Base-by-base conservation (phyloP, 192 early-diverging fungal genomes). In the Borealophlyctis nickersoniae region DNA sequence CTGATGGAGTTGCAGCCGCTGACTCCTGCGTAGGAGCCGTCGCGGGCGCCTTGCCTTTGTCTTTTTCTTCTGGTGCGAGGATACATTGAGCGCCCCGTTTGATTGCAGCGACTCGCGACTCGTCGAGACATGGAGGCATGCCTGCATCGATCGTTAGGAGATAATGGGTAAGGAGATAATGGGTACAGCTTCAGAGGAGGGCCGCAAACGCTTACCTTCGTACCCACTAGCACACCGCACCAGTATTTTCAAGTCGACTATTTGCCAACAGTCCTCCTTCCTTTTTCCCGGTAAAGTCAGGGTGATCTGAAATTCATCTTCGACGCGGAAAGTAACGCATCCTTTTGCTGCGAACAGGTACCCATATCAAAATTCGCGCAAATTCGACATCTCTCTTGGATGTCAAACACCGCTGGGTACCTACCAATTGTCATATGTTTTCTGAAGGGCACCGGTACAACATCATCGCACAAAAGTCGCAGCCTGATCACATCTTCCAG, bases 401-500 rank as follows among this genome's bases (percentile, higher is more conserved):
- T 26, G 77, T 22, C 19, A 26, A 61, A 24, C 4, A 27, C 27
- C 22, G 7, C n/a, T 4, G 14, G 13, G 2, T 36, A 63, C 22
- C 58, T 23, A 74, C 72, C 66, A 30, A 75, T 75, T 11, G 3
- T 36, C 59, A 75, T 70, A 36, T 24, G 23, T 26, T 30, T 19
- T 5, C 72, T 57, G 32, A 75, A 69, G 16, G 58, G 57, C 11
- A n/a, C 59, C 0, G 92, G 92, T 1, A 93, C 49, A 1, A 87
- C 74, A 62, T 93, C 93, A 23, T 81, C 77, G 19, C 80, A 80
- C 49, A 93, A 63, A 7, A 95, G 73, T 11, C 93, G 82, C 50
- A 83, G 67, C 24, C 89, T 73, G 27, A 95, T 92, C 2, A 85
- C 77, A 52, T 85, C 86, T 66, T 92, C 80, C 53, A 93, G 70